Evolutionary conservation across 805 yeast genomes (phyloP).

Genomic region (Jamesozyma spencerorum): DNA sequence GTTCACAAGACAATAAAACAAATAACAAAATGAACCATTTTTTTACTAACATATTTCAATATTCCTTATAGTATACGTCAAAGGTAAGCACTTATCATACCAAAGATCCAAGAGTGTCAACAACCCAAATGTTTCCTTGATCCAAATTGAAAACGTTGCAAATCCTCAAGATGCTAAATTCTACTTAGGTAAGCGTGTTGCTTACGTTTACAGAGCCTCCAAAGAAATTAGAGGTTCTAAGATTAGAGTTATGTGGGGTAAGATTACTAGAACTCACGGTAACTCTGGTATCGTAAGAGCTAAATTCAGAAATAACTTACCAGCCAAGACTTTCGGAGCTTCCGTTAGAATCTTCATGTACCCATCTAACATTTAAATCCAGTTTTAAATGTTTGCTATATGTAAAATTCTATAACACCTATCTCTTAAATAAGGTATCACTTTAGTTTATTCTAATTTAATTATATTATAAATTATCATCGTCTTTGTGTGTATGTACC

Average conservation of each 20-base stretch:
- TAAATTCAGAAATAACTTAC: constrained; percentile 96
- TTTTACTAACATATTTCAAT: too few species aligned
- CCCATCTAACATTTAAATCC: constrained; percentile 96
- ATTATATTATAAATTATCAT: too few species aligned
- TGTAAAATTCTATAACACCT: constrained; percentile 5
- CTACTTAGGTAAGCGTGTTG: constrained; percentile 99
- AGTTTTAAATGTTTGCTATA: constrained; percentile 22
- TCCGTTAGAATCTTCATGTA: constrained; percentile 98
- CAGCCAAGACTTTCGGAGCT: constrained; percentile 99
- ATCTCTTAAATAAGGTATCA: background rate
- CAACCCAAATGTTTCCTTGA: constrained; percentile 96
- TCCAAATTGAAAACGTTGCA: constrained; percentile 94
- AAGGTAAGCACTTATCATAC: constrained; percentile 99
- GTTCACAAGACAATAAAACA: too few species aligned
- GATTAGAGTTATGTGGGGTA: constrained; percentile 99
- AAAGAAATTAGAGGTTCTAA: constrained; percentile 98
- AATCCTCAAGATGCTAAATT: constrained; percentile 91
- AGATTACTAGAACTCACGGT: constrained; percentile 98
- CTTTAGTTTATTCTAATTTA: too few species aligned
- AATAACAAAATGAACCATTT: too few species aligned
- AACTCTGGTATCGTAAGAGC: constrained; percentile 98
- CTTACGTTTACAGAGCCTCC: constrained; percentile 97
- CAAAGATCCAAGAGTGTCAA: constrained; percentile 97
- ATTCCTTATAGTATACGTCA: constrained; percentile 80
- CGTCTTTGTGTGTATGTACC: too few species aligned